These are phyloP conservation scores for Hymenoscyphus fraxineus DNA, from an alignment of 2,329 filamentous ascomycete genomes.

Conservation along the genomic window DNA sequence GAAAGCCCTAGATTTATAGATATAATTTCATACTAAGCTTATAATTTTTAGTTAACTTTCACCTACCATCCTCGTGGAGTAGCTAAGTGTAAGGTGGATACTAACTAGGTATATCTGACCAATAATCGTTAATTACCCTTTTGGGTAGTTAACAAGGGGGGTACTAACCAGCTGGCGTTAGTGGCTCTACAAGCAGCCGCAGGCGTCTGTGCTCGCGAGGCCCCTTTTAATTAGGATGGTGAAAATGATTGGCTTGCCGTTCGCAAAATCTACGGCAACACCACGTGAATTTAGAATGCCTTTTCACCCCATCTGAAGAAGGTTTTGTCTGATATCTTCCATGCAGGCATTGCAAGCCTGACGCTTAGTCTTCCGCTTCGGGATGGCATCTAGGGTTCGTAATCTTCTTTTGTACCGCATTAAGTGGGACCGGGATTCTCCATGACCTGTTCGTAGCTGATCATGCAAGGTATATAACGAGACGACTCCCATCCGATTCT, in stretches of 20 bases:
- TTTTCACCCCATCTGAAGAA: constrained; percentile 10
- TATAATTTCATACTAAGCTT: no score
- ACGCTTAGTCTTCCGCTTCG: background rate
- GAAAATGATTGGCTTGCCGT: background rate
- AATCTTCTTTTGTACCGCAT: background rate
- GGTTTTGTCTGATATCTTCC: constrained; percentile 9
- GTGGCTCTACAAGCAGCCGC: no score
- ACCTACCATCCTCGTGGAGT: no score
- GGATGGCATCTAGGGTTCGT: background rate
- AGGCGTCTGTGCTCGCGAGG: no score
- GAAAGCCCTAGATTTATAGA: no score
- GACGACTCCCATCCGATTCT: background rate
- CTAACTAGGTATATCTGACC: no score
- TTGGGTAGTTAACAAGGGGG: no score
- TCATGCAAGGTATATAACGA: background rate
- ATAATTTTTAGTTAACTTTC: no score
- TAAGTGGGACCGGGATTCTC: background rate
- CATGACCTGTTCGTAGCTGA: background rate
- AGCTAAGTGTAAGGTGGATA: no score
- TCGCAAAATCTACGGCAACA: background rate
- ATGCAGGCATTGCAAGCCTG: constrained; percentile 1
- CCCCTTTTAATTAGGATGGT: no score
- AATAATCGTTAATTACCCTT: no score
- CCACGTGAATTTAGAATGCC: background rate
- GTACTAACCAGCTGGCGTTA: no score